Evolutionary conservation across 352 stramenopile genomes (phyloP).

Genomic region (Phytopythium boreale): DNA sequence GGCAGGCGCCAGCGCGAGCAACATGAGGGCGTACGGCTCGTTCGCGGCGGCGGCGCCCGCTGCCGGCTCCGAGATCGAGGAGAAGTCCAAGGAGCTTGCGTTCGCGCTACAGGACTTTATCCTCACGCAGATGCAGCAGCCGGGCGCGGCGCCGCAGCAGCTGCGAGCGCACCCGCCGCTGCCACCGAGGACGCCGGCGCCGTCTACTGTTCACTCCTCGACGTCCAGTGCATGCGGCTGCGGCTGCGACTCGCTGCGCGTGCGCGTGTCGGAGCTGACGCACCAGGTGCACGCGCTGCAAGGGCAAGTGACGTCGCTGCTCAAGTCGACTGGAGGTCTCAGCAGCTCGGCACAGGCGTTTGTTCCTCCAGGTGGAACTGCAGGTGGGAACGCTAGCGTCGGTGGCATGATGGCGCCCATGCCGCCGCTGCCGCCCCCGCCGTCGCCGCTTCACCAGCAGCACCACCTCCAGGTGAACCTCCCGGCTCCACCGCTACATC

Average conservation of each 20-base stretch:
- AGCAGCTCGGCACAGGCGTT: constrained; percentile 1
- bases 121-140: constrained; percentile 35
- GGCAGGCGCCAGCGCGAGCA: neutral
- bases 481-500: neutral
- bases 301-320: constrained; percentile 19
- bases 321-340: constrained; percentile 5
- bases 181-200: neutral
- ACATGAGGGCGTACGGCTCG: neutral
- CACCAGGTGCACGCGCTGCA: constrained; percentile 45
- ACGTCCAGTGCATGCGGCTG: constrained; percentile 13
- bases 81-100: constrained; percentile 47
- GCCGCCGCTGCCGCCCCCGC: neutral
- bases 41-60: neutral
- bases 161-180: neutral
- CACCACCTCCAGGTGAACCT: constrained; percentile 1
- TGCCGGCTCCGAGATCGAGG: constrained; percentile 20
- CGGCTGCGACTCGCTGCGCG: constrained; percentile 38
- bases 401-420: constrained; percentile 1
- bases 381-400: constrained; percentile 1
- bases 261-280: constrained; percentile 53
- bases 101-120: constrained; percentile 55
- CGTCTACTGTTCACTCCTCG: neutral
- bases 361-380: neutral
- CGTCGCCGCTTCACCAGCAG: neutral
- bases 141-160: neutral